Base-by-base conservation (phyloP, 2,329 filamentous ascomycete species). In the Fusarium irregulare region DNA sequence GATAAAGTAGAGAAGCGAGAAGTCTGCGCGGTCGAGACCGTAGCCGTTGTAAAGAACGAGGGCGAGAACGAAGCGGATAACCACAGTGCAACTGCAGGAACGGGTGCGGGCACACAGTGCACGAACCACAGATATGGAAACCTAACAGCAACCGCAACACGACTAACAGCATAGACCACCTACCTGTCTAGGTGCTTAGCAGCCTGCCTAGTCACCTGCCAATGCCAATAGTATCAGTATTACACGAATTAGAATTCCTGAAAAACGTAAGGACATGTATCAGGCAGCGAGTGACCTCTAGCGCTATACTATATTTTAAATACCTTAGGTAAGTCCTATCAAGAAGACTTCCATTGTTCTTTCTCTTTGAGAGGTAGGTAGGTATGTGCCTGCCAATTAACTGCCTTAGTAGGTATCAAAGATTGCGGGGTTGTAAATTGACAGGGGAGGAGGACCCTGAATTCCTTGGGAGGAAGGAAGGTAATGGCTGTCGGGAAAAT, bases 21-120 rank as follows among this genome's bases (percentile, higher is more conserved):
- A 20, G 60, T 53, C 49, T 45, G 45, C 41, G 57, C 11, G 63
- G 54, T 54, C 53, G 49, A 58, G 66, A 68, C 62, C 63, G 12
- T 44, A 46, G 32, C 54, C 50, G 46, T 68, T 71, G 47, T 44
- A 49, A 64, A 47, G 57, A 44, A 41, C 48, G 42, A 64, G 49
- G 53, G 45, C 54, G 64, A 70, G 62, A 63, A 63, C 56, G 45
- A 64, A 44, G 62, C 51, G 64, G 58, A 49, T 59, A 63, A 23
- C 48, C 47, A 59, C 53, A 70, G 58, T 64, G 53, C 37, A 23
- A 37, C 21, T 53, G 49, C 49, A 44, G 20, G 45, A 44, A 25
- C 27, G 27, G 40, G 13, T 42, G 23, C 30, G 45, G 13, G 11
- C 45, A 30, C 53, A 70, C 67, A 70, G 66, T 70, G 28, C 28